A percentile compares a stretch with the other conserved stretches of the same genome.
Evolutionary conservation across 441 rosid genomes (phyloP).

Genomic region (Mallotus repandus): DNA sequence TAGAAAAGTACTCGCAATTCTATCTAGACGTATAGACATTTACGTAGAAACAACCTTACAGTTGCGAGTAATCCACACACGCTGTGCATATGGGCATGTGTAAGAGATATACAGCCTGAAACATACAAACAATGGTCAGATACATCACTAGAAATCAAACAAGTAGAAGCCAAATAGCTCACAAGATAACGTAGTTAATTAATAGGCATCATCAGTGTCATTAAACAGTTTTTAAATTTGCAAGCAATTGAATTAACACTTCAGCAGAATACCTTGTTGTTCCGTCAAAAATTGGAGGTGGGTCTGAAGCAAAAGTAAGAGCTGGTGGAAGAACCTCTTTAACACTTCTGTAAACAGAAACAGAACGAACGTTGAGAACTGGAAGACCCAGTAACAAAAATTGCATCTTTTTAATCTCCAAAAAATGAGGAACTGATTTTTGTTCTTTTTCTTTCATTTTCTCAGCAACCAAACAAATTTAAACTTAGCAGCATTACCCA

Average conservation of each 20-base stretch:
- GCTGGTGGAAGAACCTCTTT: conserved; percentile 57
- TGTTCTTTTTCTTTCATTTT: neutral
- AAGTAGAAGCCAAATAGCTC: neutral
- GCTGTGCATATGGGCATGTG: conserved; percentile 67
- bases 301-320: too few species aligned
- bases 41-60: conserved; percentile 46
- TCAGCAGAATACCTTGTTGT: too few species aligned
- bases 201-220: too few species aligned
- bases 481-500: conserved; percentile 15
- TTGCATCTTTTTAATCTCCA: neutral
- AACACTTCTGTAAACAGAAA: conserved; percentile 18
- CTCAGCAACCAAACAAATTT: neutral
- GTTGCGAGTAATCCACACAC: neutral
- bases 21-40: neutral
- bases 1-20: neutral
- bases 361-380: neutral
- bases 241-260: too few species aligned
- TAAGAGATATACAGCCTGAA: conserved; percentile 75
- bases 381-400: neutral
- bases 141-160: neutral
- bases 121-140: conserved; percentile 17
- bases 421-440: too few species aligned
- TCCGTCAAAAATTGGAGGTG: too few species aligned
- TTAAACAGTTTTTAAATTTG: too few species aligned
- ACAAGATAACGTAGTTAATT: neutral